Evolutionary conservation across 2,329 filamentous ascomycete species (phyloP), one percentile per base, ranked within the genome.

Genomic region (Aspergillus persii): DNA sequence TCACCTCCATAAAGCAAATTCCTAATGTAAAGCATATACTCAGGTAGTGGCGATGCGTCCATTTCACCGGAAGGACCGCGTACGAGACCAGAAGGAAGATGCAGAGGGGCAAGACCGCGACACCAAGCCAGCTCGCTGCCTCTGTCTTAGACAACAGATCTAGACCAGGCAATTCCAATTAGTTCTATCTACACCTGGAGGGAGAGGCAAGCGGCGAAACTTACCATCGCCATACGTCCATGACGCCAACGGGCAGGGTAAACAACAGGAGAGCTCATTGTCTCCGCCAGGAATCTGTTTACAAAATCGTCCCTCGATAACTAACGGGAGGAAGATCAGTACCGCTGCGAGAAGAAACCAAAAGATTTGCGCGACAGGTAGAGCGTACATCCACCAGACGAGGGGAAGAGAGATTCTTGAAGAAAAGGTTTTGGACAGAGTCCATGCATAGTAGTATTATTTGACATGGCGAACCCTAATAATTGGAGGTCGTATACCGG

Each of bases 11-110:
- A 58, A 94, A 81, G 47, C 89, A 79, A 46, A 94, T 86, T 4
- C 86, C 90, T 49, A 90, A 76, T 4, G 91, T 89, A 54, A 98
- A 81, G 73, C 92, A 95, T 64, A 97, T 89, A 71, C 91, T 97
- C 41, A 99, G 81, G 71, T 98, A 98, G 74, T 99, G 95, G 55
- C 93, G 87, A 70, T 92, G 87, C 6, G 95, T 97, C 79, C 91
- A 94, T 68, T 96, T 92, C 27, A 91, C 86, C 0, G 95, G 93
- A 26, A 99, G 81, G 12, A 89, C 81, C 3, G 86, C 79, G 82
- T 92, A 98, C 5, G 92, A 96, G 5, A 91, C 54, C 15, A 98
- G 79, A 57, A 98, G 80, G 70, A 95, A 94, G 15, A 87, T 70
- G 61, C 90, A 89, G 67, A 89, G 86, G 51, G 89, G 77, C 47